Evolutionary conservation across 1,139 yeast genomes (phyloP), one percentile per base, ranked within the genome.

Genomic region (Pichia sp.): DNA sequence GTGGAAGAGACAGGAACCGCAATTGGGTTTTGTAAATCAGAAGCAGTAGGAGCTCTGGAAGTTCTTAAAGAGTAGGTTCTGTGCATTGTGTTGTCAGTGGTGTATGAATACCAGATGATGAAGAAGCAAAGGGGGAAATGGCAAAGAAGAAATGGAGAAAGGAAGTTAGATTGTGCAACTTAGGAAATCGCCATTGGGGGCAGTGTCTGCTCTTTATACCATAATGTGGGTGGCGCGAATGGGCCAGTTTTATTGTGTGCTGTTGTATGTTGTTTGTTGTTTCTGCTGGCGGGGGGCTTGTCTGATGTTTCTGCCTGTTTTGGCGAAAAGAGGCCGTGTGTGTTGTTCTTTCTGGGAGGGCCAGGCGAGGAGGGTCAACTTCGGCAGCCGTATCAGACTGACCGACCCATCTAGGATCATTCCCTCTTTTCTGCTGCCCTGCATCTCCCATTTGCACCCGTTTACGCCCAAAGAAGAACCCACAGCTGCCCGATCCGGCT

Each of bases 61-160:
- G 84, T 79, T 80, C 93, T 84, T 70, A 85, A 75, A 39, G 93
- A 85, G 70, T 85, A 85, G 30, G 95, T 85, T 82, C 89, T 83
- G 75, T 85, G 90, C 91, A 85, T 84, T 50, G 46, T 48, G 18
- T 11, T 3, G 19, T 42, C n/a, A 9, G 19, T 34, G 38, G 19
- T 9, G 25, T 39, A 9, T 10, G 14, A 11, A 33, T 5, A 22
- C 19, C 6, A 18, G 28, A 28, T 34, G 18, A 18, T 29, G 13
- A n/a, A 22, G 38, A 27, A 44, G 27, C 29, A 22, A 44, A 38
- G 41, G 39, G 5, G 19, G 14, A 18, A 10, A 8, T 18, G 10
- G 22, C 13, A 36, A 19, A 34, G 18, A 34, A 36, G 4, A 39
- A 39, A 5, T 9, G 19, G 29, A 22, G 25, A 13, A 39, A 14